Base-by-base conservation (phyloP, 208 protist genomes). In the Wallacemonas collosoma region DNA sequence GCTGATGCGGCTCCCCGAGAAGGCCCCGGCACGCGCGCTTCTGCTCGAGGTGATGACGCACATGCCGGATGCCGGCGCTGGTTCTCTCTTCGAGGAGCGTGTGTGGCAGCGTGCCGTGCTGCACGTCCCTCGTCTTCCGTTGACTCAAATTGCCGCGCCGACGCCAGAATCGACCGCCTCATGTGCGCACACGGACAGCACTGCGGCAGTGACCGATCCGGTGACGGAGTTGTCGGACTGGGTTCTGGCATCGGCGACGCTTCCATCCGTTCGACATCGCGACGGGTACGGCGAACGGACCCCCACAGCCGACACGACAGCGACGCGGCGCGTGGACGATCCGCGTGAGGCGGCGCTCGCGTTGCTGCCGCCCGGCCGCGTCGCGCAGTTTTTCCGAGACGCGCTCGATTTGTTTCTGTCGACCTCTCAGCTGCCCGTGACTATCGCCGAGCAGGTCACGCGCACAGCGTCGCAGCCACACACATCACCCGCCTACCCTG, bases 41-140 rank as follows among this genome's bases (percentile, higher is more conserved):
- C 12, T 54, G 48, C 8, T 7, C 8, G 51, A 58, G 4, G 47
- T 69, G 11, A 17, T 69, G 15, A 39, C 7, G 35, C 47, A 41
- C 40, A 50, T 65, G 41, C 60, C 60, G 11, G 11, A 50, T 38
- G 40, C 60, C 4, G 12, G 17, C 12, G 60, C 60, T 38, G 43
- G 0, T 8, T 6, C 60, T 8, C 15, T 39, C 45, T 57, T 55
- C 47, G 15, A 15, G 3, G 64, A 36, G 6, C 64, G 38, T 9
- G 64, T 35, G 44, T 69, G 64, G 64, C 64, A 69, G n/a, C 64
- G 64, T 40, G 64, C 64, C 3, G 48, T 57, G 26, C 50, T 69
- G 51, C 47, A 57, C 5, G 64, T 39, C 5, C 64, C 64, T 7
- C n/a, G 36, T 8, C 38, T 69, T 3, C 47, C 64, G 26, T 35